Evolutionary conservation across 768 basidiomycete species (phyloP).

Genomic region (Leucocoprinus birnbaumii): DNA sequence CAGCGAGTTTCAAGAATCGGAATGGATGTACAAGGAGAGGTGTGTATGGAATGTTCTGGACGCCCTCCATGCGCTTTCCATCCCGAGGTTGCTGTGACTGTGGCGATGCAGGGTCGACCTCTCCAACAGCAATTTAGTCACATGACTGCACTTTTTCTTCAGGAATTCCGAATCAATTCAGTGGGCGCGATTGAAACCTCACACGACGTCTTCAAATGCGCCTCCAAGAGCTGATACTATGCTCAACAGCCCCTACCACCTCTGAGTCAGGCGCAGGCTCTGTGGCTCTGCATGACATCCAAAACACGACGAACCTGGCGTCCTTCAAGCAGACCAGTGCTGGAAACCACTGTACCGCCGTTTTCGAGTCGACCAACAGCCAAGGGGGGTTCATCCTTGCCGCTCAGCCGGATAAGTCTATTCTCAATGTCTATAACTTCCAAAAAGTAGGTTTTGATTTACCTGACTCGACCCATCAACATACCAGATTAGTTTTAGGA

Average conservation of each 20-base stretch:
- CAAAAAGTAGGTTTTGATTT: slow-evolving; percentile 65
- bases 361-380: slow-evolving; percentile 63
- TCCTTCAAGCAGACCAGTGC: slow-evolving; percentile 88
- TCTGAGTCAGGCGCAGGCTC: slow-evolving; percentile 52
- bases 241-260: slow-evolving; percentile 51
- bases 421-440: slow-evolving; percentile 88
- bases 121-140: slow-evolving; percentile 11
- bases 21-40: slow-evolving; percentile 13
- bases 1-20: not conserved
- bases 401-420: slow-evolving; percentile 84
- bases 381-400: slow-evolving; percentile 85
- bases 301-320: slow-evolving; percentile 70
- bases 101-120: not conserved
- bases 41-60: slow-evolving; percentile 28
- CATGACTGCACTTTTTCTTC: slow-evolving; percentile 19
- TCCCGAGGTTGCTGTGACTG: not conserved
- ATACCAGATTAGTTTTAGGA: slow-evolving; percentile 51
- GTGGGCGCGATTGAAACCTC: not conserved
- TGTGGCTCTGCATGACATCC: slow-evolving; percentile 78
- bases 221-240: slow-evolving; percentile 68
- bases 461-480: slow-evolving; percentile 1
- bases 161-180: not conserved
- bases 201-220: slow-evolving; percentile 50
- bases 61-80: slow-evolving; percentile 9
- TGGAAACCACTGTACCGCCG: slow-evolving; percentile 58